Base-by-base conservation (phyloP, 1,284 basidiomycete species). In the Mrakiaceae sp. region DNA sequence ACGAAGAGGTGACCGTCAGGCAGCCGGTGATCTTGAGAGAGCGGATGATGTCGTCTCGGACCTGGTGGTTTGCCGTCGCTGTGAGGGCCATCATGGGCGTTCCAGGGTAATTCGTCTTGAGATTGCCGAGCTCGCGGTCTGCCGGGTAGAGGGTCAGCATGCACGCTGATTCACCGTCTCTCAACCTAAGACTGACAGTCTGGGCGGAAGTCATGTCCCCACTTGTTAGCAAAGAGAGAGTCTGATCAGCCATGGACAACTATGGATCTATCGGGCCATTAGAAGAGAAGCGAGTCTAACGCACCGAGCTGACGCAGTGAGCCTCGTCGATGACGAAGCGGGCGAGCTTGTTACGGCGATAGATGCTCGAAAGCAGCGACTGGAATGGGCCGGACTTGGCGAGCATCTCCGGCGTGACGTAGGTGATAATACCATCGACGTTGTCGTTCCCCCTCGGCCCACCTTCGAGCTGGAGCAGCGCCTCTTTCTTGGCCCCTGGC, bases 301-400 rank as follows among this genome's bases (percentile, higher is more conserved):
- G 64, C 60, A 70, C 68, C 61, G 74, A 78, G 67, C 78, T 79
- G 49, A 98, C 89, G 74, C 92, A 93, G 74, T 98, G 96, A 1
- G 93, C 95, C 73, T 98, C 95, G 72, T 98, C 96, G 63, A 98
- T 82, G 0, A 97, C 92, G 72, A 98, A 96, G 42, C 95, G 81
- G 5, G 91, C 92, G 44, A 98, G 75, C 66, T 81, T 77, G 3
- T 81, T 78, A 11, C 78, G 73, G 1, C 75, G 70, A 70, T 90
- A 80, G 3, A 98, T 78, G 47, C 78, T 75, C 12, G 75, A 70
- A 27, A 97, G 74, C 27, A 87, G 81, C 7, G 73, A 75, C 69
- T 79, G 81, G 67, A 89, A 82, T n/a, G 73, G 71, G 0, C 77
- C 76, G 60, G 83, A 88, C 70, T 83, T 82, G 50, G 82, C 81